Evolutionary conservation across 2,329 filamentous ascomycete species (phyloP), one percentile per base, ranked within the genome.

Genomic region (Fusarium clavum): DNA sequence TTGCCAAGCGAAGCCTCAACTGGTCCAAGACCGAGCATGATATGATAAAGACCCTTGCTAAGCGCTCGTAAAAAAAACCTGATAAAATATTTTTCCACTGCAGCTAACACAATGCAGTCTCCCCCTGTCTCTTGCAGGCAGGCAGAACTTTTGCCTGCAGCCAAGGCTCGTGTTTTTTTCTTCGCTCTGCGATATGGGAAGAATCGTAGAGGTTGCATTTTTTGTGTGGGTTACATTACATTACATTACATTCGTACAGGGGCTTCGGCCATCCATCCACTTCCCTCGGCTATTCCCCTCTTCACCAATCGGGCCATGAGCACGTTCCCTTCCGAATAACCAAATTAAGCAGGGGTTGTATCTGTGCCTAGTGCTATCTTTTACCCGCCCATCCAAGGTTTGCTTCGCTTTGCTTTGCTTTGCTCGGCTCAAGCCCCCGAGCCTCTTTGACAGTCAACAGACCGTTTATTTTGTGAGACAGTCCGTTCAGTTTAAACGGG

Each of bases 71-170:
- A 25, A 43, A 24, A 43, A 43, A 30, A 8, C n/a, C 18, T 67
- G 44, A 68, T 51, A 55, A 58, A 52, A 41, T 11, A 18, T 9
- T 13, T 41, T 52, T 38, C 34, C 6, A 27, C 40, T 64, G 65
- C 64, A 49, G 32, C 49, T 32, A 66, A 20, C n/a, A 11, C 30
- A 56, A 29, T 51, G 12, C 20, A 51, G 52, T 40, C 30, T 22
- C 20, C 53, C 53, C 43, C 54, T 48, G 44, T 16, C 30, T 40
- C 14, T n/a, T 49, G 53, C 53, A 57, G 43, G 24, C 18, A 55
- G 22, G 47, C 24, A 70, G 66, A 55, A 62, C 66, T 57, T 67
- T 67, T 67, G 64, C 38, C 55, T 67, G 64, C 57, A 34, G 49
- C 49, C 49, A 52, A 52, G 41, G 18, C 63, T 67, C 63, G 62